Percentiles rank a stretch among this genome's conserved stretches.
Conservation (phyloP, 225 moss, liverwort and hornwort genomes). For the Sphagnum contortum region DNA sequence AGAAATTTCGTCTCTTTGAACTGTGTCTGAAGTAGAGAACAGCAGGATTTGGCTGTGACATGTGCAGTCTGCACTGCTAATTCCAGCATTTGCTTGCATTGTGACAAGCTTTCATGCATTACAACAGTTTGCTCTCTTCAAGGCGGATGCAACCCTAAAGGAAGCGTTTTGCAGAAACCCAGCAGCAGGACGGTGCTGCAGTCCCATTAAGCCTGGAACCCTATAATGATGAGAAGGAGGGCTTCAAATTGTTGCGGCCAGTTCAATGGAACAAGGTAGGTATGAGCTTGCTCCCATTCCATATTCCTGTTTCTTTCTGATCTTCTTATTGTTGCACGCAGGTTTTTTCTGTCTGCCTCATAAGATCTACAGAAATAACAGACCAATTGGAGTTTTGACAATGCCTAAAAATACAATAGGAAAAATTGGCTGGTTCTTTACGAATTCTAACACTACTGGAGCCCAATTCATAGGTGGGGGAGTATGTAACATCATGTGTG, state of each 20-base stretch:
- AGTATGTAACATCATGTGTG: background rate
- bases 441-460: too few species aligned
- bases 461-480: too few species aligned
- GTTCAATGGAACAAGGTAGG: constrained; percentile 75
- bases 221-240: constrained; percentile 75
- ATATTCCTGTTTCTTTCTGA: background rate
- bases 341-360: background rate
- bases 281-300: background rate
- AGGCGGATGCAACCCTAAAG: too few species aligned
- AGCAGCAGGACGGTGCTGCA: constrained; percentile 9
- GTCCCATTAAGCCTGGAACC: constrained; percentile 51
- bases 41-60: too few species aligned
- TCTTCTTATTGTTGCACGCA: background rate
- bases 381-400: background rate
- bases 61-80: too few species aligned
- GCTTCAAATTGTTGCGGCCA: constrained; percentile 74
- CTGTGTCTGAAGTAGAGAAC: too few species aligned
- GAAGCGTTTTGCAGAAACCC: too few species aligned
- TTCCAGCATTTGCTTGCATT: too few species aligned
- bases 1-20: too few species aligned
- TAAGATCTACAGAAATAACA: background rate
- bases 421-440: background rate
- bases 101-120: too few species aligned
- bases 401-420: background rate
- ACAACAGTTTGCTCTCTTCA: too few species aligned